phyloP scores from a whole-genome alignment of 2,329 filamentous ascomycete genomes.

The Verticillium nubilum region DNA sequence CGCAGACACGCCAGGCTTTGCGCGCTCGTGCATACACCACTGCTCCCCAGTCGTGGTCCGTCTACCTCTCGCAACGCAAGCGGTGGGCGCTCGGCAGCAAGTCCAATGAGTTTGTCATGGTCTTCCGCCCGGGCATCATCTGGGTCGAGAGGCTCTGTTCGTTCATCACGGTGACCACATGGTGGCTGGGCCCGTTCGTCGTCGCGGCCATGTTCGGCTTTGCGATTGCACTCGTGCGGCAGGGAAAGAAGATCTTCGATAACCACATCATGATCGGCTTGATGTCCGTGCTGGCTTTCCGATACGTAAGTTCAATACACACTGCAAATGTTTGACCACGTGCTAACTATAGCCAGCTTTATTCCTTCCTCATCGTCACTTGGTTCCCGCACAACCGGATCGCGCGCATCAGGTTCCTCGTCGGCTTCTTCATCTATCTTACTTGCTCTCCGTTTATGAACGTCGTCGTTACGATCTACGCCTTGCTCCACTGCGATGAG shows the following conservation, averaged over 20 bases:
- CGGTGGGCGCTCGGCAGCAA: slow-evolving; percentile 43
- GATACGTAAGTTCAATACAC: slow-evolving; percentile 28
- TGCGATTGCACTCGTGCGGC: slow-evolving; percentile 25
- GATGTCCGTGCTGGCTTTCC: slow-evolving; percentile 28
- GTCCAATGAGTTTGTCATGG: slow-evolving; percentile 42
- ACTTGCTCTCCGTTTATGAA: slow-evolving; percentile 35
- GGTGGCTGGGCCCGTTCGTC: slow-evolving; percentile 38
- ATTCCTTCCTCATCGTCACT: slow-evolving; percentile 34
- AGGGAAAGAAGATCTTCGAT: slow-evolving; percentile 24
- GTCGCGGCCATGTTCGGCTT: slow-evolving; percentile 31
- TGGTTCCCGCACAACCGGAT: slow-evolving; percentile 33
- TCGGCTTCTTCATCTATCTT: slow-evolving; percentile 29
- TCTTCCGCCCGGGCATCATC: slow-evolving; percentile 35
- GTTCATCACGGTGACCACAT: slow-evolving; percentile 39
- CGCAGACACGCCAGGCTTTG: slow-evolving; percentile 39
- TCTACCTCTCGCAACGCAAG: slow-evolving; percentile 42
- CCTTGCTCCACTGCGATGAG: slow-evolving; percentile 35
- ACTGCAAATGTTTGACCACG: background rate
- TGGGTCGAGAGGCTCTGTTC: slow-evolving; percentile 38
- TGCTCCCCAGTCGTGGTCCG: slow-evolving; percentile 36
- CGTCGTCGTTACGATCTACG: slow-evolving; percentile 34
- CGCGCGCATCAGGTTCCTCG: slow-evolving; percentile 29
- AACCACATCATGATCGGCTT: slow-evolving; percentile 29
- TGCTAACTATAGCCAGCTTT: slow-evolving; percentile 20
- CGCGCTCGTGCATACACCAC: slow-evolving; percentile 40